A percentile compares a stretch with the other conserved stretches of the same genome.
Conservation (phyloP, 1,284 basidiomycete genomes). For the Ustilago nuda region DNA sequence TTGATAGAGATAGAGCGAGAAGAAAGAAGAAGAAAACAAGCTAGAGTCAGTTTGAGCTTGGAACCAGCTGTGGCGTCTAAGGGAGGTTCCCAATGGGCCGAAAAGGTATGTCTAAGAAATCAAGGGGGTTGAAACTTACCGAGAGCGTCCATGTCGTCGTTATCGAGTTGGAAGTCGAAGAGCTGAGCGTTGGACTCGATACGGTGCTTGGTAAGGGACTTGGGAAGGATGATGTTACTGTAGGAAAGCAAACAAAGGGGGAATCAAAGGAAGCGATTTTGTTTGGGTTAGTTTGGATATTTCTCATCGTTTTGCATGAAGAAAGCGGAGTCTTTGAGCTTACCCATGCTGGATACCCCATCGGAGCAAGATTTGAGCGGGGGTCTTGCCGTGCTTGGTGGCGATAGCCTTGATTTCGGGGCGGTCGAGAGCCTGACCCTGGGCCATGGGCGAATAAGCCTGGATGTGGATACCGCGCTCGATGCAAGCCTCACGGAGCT, state of each 20-base stretch:
- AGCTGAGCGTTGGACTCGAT: conserved; percentile 65
- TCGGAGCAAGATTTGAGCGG: conserved; percentile 62
- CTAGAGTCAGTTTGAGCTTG: not conserved
- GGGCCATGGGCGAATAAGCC: conserved; percentile 68
- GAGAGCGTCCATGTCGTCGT: conserved; percentile 64
- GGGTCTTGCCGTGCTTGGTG: conserved; percentile 66
- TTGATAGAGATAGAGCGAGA: not conserved
- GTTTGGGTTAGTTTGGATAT: too few relatives aligned
- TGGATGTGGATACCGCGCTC: conserved; percentile 66
- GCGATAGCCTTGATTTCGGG: conserved; percentile 66
- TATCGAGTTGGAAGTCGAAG: conserved; percentile 66
- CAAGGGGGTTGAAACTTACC: not conserved
- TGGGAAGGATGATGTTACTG: conserved; percentile 66
- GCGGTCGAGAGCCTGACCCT: conserved; percentile 66
- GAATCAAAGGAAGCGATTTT: too few relatives aligned
- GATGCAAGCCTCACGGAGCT: conserved; percentile 65
- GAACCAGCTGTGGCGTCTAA: too few relatives aligned
- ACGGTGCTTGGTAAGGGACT: conserved; percentile 65
- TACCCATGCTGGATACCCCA: conserved; percentile 57
- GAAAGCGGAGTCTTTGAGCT: too few relatives aligned
- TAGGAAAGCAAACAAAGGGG: too few relatives aligned
- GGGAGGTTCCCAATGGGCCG: too few relatives aligned
- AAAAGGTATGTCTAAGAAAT: not conserved
- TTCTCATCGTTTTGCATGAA: too few relatives aligned
- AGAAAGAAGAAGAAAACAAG: not conserved